phyloP scores from a whole-genome alignment of 257 asterid genomes.

The Rehmannia glutinosa region DNA sequence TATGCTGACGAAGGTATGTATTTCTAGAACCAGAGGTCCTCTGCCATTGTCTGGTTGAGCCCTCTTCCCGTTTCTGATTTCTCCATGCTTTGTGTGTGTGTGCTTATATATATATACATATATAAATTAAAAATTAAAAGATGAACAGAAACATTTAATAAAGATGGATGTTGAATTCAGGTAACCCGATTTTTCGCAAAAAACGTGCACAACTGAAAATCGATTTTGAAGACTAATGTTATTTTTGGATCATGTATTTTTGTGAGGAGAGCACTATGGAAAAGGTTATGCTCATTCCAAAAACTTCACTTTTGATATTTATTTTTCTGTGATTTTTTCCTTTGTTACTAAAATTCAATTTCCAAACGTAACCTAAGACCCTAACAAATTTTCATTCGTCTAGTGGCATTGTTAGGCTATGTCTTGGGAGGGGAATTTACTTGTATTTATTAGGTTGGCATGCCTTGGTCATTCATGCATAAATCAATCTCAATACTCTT shows the following conservation, averaged over 20 bases:
- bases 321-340: not conserved
- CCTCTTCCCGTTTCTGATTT: too few relatives aligned
- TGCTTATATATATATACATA: not conserved
- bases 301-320: too few relatives aligned
- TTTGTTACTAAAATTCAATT: not conserved
- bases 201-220: too few relatives aligned
- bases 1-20: slow-evolving; percentile 57
- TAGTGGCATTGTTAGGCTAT: not conserved
- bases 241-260: too few relatives aligned
- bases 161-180: not conserved
- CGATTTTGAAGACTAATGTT: too few relatives aligned
- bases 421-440: not conserved
- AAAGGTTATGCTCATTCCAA: too few relatives aligned
- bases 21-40: slow-evolving; percentile 4
- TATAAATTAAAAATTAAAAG: not conserved
- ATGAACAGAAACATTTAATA: not conserved
- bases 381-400: not conserved
- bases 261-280: too few relatives aligned
- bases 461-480: not conserved
- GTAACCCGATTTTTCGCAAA: too few relatives aligned
- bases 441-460: not conserved
- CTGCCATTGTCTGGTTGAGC: slow-evolving; percentile 3
- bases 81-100: not conserved
- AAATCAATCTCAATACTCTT: not conserved
- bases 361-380: not conserved